Evolutionary conservation across 306 rosid genomes (phyloP).

Genomic region (Ochetophila trinervis): DNA sequence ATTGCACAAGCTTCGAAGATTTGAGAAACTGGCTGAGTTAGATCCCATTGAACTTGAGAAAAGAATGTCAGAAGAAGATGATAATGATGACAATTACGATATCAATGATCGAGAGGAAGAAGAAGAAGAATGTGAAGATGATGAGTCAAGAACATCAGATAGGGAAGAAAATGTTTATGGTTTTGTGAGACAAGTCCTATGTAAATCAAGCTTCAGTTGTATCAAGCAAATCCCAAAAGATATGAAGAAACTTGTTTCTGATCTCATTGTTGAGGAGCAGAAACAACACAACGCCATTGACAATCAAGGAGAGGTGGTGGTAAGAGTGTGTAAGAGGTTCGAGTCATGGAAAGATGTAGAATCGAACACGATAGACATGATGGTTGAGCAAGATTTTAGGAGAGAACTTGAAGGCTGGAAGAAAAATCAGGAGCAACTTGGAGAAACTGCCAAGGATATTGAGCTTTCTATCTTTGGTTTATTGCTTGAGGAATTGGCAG

Average conservation of each 20-base stretch:
- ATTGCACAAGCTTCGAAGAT: constrained; percentile 69
- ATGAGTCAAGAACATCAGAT: constrained; percentile 11
- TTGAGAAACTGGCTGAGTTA: constrained; percentile 78
- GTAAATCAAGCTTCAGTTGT: constrained; percentile 25
- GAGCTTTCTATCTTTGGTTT: constrained; percentile 58
- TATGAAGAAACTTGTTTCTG: constrained; percentile 51
- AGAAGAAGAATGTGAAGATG: constrained; percentile 34
- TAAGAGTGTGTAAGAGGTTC: constrained; percentile 47
- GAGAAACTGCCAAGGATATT: constrained; percentile 50
- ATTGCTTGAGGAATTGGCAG: constrained; percentile 63
- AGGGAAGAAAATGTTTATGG: constrained; percentile 31
- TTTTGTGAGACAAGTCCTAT: constrained; percentile 37
- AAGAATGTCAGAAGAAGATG: constrained; percentile 44
- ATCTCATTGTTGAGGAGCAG: constrained; percentile 69
- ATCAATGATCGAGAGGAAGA: constrained; percentile 18
- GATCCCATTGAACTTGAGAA: constrained; percentile 81
- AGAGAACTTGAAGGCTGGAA: constrained; percentile 61
- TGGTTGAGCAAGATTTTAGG: constrained; percentile 66
- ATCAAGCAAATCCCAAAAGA: constrained; percentile 32
- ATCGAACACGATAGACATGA: constrained; percentile 72
- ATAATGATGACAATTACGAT: constrained; percentile 19
- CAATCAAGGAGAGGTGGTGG: constrained; percentile 36
- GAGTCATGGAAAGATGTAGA: constrained; percentile 75
- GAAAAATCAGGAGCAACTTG: constrained; percentile 35
- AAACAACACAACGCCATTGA: constrained; percentile 16